Evolutionary conservation across 345 rosid genomes (phyloP).

Genomic region (Schrenkiella parvula): DNA sequence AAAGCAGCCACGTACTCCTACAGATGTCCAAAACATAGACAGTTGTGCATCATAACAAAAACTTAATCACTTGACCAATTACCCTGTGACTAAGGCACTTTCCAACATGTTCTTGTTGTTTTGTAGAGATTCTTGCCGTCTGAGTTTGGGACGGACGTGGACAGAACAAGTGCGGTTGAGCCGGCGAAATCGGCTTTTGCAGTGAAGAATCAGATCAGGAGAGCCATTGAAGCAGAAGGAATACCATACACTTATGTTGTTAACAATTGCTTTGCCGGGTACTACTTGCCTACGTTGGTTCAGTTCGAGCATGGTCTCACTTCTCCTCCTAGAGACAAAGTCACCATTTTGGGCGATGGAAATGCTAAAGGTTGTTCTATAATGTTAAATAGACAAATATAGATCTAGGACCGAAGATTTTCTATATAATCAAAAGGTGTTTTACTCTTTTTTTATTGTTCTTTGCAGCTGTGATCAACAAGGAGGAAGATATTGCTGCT

Average conservation of each 20-base stretch:
- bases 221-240: conserved; percentile 52
- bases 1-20: no score
- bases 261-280: conserved; percentile 46
- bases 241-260: conserved; percentile 56
- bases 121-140: conserved; percentile 66
- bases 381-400: not conserved
- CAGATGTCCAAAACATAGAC: no score
- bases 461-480: conserved; percentile 45
- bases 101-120: not conserved
- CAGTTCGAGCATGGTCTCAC: conserved; percentile 43
- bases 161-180: conserved; percentile 48
- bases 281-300: conserved; percentile 40
- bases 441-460: not conserved
- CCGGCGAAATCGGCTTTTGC: conserved; percentile 46
- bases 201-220: conserved; percentile 44
- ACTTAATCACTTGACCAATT: no score
- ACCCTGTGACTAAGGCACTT: no score
- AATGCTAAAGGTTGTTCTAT: conserved; percentile 40
- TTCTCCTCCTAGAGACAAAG: conserved; percentile 62
- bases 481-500: conserved; percentile 53
- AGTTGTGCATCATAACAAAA: no score
- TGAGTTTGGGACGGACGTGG: conserved; percentile 65
- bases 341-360: conserved; percentile 55
- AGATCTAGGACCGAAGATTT: not conserved
- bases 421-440: not conserved